These are phyloP conservation scores for Trametes sp. DNA, from an alignment of 1,284 basidiomycete genomes.

Conservation along the genomic window DNA sequence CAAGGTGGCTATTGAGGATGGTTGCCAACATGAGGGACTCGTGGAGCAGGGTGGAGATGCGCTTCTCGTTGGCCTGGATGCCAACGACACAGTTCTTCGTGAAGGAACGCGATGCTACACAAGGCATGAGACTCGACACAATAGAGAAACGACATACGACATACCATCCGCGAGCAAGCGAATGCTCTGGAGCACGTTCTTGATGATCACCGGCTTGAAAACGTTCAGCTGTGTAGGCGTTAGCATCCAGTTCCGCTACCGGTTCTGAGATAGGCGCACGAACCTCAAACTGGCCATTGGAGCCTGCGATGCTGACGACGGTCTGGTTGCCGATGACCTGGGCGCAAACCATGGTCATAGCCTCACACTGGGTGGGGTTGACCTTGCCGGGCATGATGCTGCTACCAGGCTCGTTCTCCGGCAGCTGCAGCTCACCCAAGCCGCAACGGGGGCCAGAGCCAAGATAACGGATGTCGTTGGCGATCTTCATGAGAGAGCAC, in stretches of 20 bases:
- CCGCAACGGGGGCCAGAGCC: constrained; percentile 98
- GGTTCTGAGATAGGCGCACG: constrained; percentile 13
- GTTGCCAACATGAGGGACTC: constrained; percentile 98
- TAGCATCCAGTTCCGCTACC: constrained; percentile 11
- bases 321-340: constrained; percentile 99
- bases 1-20: constrained; percentile 91
- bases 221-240: constrained; percentile 82
- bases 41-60: constrained; percentile 89
- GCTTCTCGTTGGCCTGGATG: constrained; percentile 94
- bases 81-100: constrained; percentile 98
- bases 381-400: constrained; percentile 99
- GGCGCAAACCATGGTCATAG: constrained; percentile 97
- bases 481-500: constrained; percentile 98
- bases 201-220: constrained; percentile 99
- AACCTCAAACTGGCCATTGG: constrained; percentile 97
- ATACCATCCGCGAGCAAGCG: constrained; percentile 91
- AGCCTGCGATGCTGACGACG: constrained; percentile 90
- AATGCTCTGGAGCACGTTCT: constrained; percentile 97
- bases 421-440: constrained; percentile 92
- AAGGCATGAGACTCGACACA: not conserved
- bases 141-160: constrained; percentile 25
- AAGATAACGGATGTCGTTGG: constrained; percentile 98
- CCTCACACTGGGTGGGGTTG: constrained; percentile 99
- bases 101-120: constrained; percentile 85
- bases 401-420: constrained; percentile 99